A percentile compares a stretch with the other conserved stretches of the same genome.
These are phyloP conservation scores for Didymellaceae sp. DNA, from an alignment of 2,329 filamentous ascomycete genomes.

Conservation along the genomic window DNA sequence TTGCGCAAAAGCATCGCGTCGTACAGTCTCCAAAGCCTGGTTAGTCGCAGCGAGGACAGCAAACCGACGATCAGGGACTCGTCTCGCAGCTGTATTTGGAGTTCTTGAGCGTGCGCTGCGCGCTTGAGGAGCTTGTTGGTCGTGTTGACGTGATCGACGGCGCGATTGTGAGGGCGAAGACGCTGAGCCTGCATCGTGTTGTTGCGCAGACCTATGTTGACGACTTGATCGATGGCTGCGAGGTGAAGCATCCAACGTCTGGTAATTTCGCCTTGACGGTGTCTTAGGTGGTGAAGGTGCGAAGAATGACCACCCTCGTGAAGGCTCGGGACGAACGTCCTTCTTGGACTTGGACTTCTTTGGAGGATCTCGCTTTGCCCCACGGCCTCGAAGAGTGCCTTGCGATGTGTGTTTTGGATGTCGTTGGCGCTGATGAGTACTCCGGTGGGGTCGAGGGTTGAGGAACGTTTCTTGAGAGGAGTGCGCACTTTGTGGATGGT, in stretches of 20 bases:
- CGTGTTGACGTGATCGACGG: conserved; percentile 39
- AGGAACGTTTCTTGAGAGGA: conserved; percentile 46
- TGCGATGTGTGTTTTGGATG: conserved; percentile 45
- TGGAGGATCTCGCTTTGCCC: conserved; percentile 47
- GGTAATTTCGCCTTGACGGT: conserved; percentile 30
- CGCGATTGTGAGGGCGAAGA: conserved; percentile 34
- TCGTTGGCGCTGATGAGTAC: conserved; percentile 39
- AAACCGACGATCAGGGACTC: conserved; percentile 47
- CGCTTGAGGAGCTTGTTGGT: conserved; percentile 27
- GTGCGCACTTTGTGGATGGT: conserved; percentile 28
- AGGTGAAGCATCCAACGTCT: conserved; percentile 38
- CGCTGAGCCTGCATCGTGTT: conserved; percentile 20
- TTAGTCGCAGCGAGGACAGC: conserved; percentile 48
- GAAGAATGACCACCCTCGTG: conserved; percentile 40
- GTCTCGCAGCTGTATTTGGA: conserved; percentile 43
- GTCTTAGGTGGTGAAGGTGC: conserved; percentile 41
- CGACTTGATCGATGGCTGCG: conserved; percentile 38
- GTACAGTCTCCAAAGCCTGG: conserved; percentile 43
- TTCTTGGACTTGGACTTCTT: conserved; percentile 41
- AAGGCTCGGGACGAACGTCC: conserved; percentile 30
- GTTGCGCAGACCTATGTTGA: conserved; percentile 27
- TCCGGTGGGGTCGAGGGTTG: conserved; percentile 46
- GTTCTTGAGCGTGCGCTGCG: conserved; percentile 40
- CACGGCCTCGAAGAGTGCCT: conserved; percentile 43
- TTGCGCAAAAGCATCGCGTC: conserved; percentile 45